phyloP scores from a whole-genome alignment of 2,329 filamentous ascomycete species.

The Macroventuria anomochaeta region DNA sequence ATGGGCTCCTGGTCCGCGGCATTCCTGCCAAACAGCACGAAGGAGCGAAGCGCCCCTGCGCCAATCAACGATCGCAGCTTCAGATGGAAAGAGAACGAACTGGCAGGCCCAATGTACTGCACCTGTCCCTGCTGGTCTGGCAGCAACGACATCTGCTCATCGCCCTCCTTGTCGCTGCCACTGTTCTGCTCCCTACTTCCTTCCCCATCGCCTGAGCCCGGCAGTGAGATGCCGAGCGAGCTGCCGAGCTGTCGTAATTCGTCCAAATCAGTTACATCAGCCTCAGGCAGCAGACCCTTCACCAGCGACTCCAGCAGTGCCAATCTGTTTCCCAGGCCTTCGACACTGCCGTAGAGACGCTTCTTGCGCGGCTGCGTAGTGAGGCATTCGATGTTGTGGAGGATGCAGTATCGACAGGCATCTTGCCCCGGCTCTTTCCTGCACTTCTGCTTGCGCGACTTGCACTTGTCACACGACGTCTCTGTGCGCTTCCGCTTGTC shows the following conservation, averaged over 20 bases:
- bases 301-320: slow-evolving; percentile 54
- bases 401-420: slow-evolving; percentile 52
- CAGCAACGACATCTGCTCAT: slow-evolving; percentile 46
- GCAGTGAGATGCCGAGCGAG: slow-evolving; percentile 51
- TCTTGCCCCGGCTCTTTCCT: slow-evolving; percentile 48
- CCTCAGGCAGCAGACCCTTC: slow-evolving; percentile 53
- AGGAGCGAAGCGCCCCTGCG: slow-evolving; percentile 40
- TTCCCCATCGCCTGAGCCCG: slow-evolving; percentile 32
- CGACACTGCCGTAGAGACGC: slow-evolving; percentile 53
- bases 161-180: slow-evolving; percentile 35
- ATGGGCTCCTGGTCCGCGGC: slow-evolving; percentile 42
- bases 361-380: slow-evolving; percentile 56
- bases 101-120: slow-evolving; percentile 54
- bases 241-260: slow-evolving; percentile 49
- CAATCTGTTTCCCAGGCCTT: slow-evolving; percentile 51
- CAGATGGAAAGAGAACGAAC: slow-evolving; percentile 53
- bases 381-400: slow-evolving; percentile 51
- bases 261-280: slow-evolving; percentile 52
- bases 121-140: slow-evolving; percentile 55
- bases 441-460: slow-evolving; percentile 57
- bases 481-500: slow-evolving; percentile 56
- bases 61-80: slow-evolving; percentile 51
- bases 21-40: slow-evolving; percentile 52
- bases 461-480: slow-evolving; percentile 56
- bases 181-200: slow-evolving; percentile 24